Evolutionary conservation across 495 filamentous ascomycete genomes (phyloP).

Genomic region (Trichoderma erinaceum): DNA sequence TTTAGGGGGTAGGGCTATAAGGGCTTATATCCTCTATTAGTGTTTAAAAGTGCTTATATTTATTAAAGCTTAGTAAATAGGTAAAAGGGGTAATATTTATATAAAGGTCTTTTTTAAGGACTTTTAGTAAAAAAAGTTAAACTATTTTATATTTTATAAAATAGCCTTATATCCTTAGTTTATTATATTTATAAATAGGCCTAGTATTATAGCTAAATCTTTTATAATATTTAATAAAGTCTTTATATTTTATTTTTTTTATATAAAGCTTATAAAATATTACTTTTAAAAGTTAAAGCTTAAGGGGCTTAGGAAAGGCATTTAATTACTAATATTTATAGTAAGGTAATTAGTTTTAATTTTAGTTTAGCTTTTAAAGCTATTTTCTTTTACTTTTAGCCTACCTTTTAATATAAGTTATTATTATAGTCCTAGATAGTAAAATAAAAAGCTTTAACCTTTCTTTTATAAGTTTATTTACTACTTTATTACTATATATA

Average conservation of each 20-base stretch:
- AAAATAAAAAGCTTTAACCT: not conserved
- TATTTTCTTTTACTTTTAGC: conserved; percentile 5
- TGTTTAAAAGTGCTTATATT: conserved; percentile 1
- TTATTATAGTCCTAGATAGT: not conserved
- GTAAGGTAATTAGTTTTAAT: not conserved
- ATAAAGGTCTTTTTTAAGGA: not conserved
- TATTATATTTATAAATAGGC: not conserved
- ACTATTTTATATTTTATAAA: not conserved
- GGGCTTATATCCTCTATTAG: not conserved
- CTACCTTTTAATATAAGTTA: conserved; percentile 8
- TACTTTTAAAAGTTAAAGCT: not conserved
- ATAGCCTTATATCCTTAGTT: not conserved
- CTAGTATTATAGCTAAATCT: not conserved
- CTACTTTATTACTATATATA: not conserved
- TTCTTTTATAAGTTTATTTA: not conserved
- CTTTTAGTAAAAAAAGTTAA: not conserved
- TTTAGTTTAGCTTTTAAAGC: not conserved
- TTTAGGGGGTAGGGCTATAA: not conserved
- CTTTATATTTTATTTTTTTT: not conserved
- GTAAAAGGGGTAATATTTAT: not conserved
- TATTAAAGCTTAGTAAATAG: not conserved
- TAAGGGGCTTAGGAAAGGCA: not conserved
- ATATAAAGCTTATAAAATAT: not conserved
- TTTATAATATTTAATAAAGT: not conserved
- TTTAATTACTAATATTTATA: not conserved